Evolutionary conservation across 1,284 basidiomycete species (phyloP).

Genomic region (Taiwanofungus camphoratus): DNA sequence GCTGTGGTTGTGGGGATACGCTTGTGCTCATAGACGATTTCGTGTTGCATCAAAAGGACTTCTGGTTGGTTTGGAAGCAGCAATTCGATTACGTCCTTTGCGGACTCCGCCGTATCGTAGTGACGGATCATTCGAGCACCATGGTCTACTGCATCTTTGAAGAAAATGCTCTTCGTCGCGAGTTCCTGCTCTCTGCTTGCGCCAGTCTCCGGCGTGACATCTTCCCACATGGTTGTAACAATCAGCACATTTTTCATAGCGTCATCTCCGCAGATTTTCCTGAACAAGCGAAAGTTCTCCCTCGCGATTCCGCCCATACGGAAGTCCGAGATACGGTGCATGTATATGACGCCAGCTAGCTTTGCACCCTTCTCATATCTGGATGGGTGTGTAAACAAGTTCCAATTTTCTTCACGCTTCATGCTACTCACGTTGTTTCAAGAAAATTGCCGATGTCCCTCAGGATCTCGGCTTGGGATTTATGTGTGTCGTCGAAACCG

Average conservation of each 20-base stretch:
- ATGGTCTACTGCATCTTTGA: constrained; percentile 12
- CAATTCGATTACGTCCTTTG: constrained; percentile 1
- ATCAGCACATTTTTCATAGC: constrained; percentile 29
- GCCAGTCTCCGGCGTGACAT: constrained; percentile 11
- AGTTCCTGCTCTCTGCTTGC: constrained; percentile 15
- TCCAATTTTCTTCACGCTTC: too few species aligned
- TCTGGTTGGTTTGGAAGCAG: constrained; percentile 4
- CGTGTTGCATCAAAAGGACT: constrained; percentile 7
- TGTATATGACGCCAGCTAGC: constrained; percentile 46
- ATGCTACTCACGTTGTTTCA: too few species aligned
- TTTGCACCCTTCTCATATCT: constrained; percentile 34
- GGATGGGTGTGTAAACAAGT: too few species aligned
- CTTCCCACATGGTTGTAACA: constrained; percentile 24
- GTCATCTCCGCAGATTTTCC: constrained; percentile 42
- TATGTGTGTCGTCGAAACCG: too few species aligned
- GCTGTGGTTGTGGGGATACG: constrained; percentile 6
- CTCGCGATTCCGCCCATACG: constrained; percentile 46
- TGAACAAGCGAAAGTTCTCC: constrained; percentile 45
- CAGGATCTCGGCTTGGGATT: too few species aligned
- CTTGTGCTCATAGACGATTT: constrained; percentile 11
- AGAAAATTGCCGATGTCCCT: too few species aligned
- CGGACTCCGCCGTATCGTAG: constrained; percentile 7
- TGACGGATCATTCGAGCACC: constrained; percentile 12
- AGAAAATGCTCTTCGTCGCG: constrained; percentile 10
- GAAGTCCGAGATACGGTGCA: constrained; percentile 49